Percentiles rank a stretch among this genome's conserved stretches.
Conservation (phyloP, 2,329 filamentous ascomycete species). For the Diaporthe ilicicola region DNA sequence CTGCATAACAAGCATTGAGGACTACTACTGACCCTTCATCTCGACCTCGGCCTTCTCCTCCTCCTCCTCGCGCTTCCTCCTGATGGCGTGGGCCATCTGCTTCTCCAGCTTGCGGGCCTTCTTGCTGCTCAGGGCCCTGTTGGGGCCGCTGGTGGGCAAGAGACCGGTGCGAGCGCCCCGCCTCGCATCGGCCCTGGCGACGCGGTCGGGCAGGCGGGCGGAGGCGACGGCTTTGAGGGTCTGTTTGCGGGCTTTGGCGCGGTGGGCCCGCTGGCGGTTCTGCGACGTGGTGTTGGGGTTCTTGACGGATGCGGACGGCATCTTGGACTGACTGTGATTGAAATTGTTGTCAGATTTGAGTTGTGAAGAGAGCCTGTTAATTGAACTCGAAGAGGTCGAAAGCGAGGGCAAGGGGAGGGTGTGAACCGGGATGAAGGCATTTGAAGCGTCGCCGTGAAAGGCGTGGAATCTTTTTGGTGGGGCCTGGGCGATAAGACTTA, state of each 20-base stretch:
- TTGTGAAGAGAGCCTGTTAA: background rate
- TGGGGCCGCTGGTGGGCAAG: slow-evolving; percentile 64
- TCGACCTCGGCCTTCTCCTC: slow-evolving; percentile 36
- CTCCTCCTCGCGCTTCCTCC: slow-evolving; percentile 59
- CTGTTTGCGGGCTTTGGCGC: slow-evolving; percentile 53
- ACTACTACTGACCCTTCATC: slow-evolving; percentile 28
- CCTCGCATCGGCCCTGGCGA: slow-evolving; percentile 48
- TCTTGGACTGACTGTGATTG: slow-evolving; percentile 39
- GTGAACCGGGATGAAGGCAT: background rate
- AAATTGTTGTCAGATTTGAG: too few species aligned
- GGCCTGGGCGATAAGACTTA: slow-evolving; percentile 11
- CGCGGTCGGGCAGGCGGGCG: slow-evolving; percentile 34
- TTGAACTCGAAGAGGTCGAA: background rate
- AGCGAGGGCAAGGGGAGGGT: too few species aligned
- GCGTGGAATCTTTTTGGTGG: slow-evolving; percentile 25
- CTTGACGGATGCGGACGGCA: slow-evolving; percentile 65
- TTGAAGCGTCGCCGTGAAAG: background rate
- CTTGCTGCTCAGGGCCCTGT: slow-evolving; percentile 61
- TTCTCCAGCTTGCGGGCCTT: slow-evolving; percentile 64
- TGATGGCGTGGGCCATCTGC: slow-evolving; percentile 60
- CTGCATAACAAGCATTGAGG: background rate
- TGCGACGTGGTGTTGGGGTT: slow-evolving; percentile 66
- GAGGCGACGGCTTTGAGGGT: slow-evolving; percentile 51
- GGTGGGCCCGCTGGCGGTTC: slow-evolving; percentile 59
- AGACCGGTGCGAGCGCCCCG: slow-evolving; percentile 63